Evolutionary conservation across 768 basidiomycete genomes (phyloP).

Genomic region (Sarcomyxa edulis): DNA sequence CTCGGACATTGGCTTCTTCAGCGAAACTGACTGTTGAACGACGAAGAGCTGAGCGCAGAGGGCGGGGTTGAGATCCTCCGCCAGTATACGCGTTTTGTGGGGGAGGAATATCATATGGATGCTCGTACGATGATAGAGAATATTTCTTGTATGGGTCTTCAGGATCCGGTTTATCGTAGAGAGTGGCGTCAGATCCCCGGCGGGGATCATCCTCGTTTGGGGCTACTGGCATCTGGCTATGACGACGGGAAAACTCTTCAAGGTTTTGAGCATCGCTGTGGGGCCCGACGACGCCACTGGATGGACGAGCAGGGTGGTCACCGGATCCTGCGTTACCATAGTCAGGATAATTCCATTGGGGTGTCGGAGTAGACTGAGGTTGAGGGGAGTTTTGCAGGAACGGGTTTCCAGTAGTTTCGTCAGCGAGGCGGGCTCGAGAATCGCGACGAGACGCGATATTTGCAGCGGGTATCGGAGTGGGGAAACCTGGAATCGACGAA

Average conservation of each 20-base stretch:
- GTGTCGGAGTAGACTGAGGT: no score
- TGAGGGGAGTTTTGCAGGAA: no score
- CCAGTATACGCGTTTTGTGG: constrained; percentile 39
- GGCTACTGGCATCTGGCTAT: constrained; percentile 13
- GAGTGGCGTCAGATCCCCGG: constrained; percentile 32
- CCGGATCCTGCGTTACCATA: constrained; percentile 9
- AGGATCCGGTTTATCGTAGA: constrained; percentile 18
- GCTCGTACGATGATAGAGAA: constrained; percentile 50
- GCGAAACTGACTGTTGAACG: constrained; percentile 41
- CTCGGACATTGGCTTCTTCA: constrained; percentile 17
- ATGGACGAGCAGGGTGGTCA: neutral
- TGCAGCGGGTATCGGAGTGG: no score
- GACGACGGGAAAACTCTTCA: constrained; percentile 22
- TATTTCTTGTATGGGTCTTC: constrained; percentile 32
- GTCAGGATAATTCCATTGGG: constrained; percentile 24
- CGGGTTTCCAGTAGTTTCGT: no score
- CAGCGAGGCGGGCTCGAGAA: no score
- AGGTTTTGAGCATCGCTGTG: constrained; percentile 12
- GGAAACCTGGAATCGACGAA: no score
- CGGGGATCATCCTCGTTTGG: constrained; percentile 13
- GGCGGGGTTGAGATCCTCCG: constrained; percentile 12
- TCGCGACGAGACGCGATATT: no score
- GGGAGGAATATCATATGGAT: constrained; percentile 57
- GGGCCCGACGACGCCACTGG: no score
- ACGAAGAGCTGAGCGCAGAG: constrained; percentile 19